Base-by-base conservation (phyloP, 805 yeast species). In the Pichia thaimueangensis region DNA sequence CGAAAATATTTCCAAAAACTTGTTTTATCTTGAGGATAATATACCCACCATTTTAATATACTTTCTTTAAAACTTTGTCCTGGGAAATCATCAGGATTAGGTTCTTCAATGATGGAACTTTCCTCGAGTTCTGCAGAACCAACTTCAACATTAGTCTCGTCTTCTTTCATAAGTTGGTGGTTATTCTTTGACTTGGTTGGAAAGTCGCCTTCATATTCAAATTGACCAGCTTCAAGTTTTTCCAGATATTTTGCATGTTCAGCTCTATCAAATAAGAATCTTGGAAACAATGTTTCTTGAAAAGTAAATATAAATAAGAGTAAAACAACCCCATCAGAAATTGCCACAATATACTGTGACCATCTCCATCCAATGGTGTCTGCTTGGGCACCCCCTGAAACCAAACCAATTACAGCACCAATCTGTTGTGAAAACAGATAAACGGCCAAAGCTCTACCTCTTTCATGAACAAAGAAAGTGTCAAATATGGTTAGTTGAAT, bases 361-460 rank as follows among this genome's bases (percentile, higher is more conserved):
- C 37, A 34, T 34, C 37, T 34, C 37, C 37, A 34, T 6, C 37
- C 37, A 22, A 34, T 34, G 1, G 37, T 22, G 6, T 21, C 37
- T 13, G 37, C 37, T 6, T 20, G 22, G 1, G 27, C 28, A 21
- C 37, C 37, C 19, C 37, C 37, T 3, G 37, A 21, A 22, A 34
- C 37, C 24, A 34, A 34, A 22, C 37, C 37, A 22, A 34, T 34
- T 12, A 34, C 37, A 34, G n/a, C 27, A 34, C 37, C 37, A 19
- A 34, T 20, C 15, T 34, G 28, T 22, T 34, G 37, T 1, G 20
- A 34, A 12, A 22, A 34, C 6, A 34, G 24, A 24, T 34, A 34
- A 12, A 34, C 37, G 1, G 37, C 37, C 2, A 34, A 13, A 13
- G 37, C 37, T 34, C 37, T 34, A 22, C 37, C 37, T 22, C 37